phyloP scores from a whole-genome alignment of 352 stramenopile genomes.

The Phytophthora capsici region DNA sequence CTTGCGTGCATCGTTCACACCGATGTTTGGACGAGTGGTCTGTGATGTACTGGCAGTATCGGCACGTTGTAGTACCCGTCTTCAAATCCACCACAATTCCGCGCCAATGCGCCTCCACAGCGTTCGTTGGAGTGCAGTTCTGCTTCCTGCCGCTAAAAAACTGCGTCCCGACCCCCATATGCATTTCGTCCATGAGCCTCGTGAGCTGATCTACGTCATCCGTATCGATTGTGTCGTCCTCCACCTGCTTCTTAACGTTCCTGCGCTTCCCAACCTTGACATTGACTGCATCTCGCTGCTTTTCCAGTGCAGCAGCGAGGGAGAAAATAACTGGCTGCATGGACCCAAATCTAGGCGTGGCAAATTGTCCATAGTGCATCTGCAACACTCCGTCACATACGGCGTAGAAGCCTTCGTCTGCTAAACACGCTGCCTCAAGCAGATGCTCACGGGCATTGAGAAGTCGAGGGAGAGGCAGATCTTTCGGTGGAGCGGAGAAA shows the following conservation, averaged over 20 bases:
- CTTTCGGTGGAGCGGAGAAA: conserved; percentile 10
- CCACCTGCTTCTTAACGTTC: neutral
- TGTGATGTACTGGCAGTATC: conserved; percentile 24
- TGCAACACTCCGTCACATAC: conserved; percentile 27
- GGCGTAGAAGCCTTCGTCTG: conserved; percentile 10
- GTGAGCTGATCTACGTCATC: conserved; percentile 25
- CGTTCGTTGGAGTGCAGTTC: conserved; percentile 22
- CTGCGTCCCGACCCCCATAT: conserved; percentile 32
- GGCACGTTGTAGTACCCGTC: conserved; percentile 11
- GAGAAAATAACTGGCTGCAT: conserved; percentile 36
- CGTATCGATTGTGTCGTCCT: conserved; percentile 15
- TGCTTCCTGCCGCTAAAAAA: conserved; percentile 39
- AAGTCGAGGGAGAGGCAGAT: conserved; percentile 25
- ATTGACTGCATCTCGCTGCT: conserved; percentile 2
- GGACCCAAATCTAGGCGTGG: conserved; percentile 19
- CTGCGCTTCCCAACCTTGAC: neutral
- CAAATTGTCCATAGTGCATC: conserved; percentile 33
- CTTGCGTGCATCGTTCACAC: conserved; percentile 31
- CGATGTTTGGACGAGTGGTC: conserved; percentile 22
- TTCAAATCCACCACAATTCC: conserved; percentile 24
- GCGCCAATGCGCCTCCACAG: conserved; percentile 35
- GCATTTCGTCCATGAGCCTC: conserved; percentile 26
- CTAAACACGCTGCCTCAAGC: conserved; percentile 24
- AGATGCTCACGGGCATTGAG: conserved; percentile 20
- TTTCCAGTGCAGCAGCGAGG: conserved; percentile 18